Percentiles rank a stretch among this genome's conserved stretches.
These are phyloP conservation scores for Lojkania enalia DNA, from an alignment of 2,329 filamentous ascomycete species.

Conservation along the genomic window DNA sequence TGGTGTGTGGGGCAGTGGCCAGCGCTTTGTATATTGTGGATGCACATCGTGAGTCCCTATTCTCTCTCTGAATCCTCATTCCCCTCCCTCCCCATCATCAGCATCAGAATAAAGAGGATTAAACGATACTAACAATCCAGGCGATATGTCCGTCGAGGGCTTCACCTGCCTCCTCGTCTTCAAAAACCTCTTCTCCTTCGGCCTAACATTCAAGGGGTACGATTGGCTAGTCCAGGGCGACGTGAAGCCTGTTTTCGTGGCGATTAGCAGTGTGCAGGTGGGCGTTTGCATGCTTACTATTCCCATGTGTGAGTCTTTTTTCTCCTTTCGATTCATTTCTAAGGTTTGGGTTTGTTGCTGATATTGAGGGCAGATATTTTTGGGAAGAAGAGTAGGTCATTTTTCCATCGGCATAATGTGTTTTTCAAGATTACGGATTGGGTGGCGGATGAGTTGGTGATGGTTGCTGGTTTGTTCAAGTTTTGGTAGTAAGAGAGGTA, in stretches of 20 bases:
- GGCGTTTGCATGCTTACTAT: slow-evolving; percentile 74
- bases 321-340: no score
- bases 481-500: slow-evolving; percentile 6
- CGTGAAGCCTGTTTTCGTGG: slow-evolving; percentile 69
- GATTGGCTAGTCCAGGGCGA: slow-evolving; percentile 73
- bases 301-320: slow-evolving; percentile 70
- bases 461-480: no score
- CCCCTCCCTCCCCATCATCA: slow-evolving; percentile 2
- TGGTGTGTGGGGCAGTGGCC: slow-evolving; percentile 89
- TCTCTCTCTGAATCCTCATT: no score
- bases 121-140: slow-evolving; percentile 44
- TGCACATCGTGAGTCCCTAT: slow-evolving; percentile 74
- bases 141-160: slow-evolving; percentile 79
- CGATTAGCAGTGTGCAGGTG: slow-evolving; percentile 76
- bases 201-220: slow-evolving; percentile 80
- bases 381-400: slow-evolving; percentile 42
- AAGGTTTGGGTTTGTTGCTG: no score
- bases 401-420: slow-evolving; percentile 40
- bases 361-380: slow-evolving; percentile 31
- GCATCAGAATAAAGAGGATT: not conserved
- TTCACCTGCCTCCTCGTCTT: slow-evolving; percentile 91
- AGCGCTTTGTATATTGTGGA: slow-evolving; percentile 89
- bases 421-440: slow-evolving; percentile 37
- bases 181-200: slow-evolving; percentile 92
- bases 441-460: slow-evolving; percentile 31